Evolutionary conservation across 1,284 basidiomycete genomes (phyloP).

Genomic region (Anthracocystis panici-leucophaei): DNA sequence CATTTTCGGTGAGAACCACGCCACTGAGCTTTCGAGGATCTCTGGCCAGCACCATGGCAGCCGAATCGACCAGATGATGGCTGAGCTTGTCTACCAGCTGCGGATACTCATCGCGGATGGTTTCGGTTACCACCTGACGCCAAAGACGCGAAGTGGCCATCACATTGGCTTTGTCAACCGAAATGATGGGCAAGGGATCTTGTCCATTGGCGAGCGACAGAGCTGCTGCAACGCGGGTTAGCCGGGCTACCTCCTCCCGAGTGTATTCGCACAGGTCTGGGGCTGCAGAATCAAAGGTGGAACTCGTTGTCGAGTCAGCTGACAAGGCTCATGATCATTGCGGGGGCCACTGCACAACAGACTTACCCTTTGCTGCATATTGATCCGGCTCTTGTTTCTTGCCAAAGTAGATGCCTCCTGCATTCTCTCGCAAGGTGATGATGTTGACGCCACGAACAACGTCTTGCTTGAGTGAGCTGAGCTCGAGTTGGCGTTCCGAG

Average conservation of each 20-base stretch:
- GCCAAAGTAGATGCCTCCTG: conserved; percentile 79
- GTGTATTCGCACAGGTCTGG: conserved; percentile 76
- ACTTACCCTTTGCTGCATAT: conserved; percentile 40
- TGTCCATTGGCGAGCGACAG: conserved; percentile 81
- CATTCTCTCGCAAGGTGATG: conserved; percentile 91
- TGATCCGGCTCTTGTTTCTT: conserved; percentile 83
- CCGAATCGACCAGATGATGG: conserved; percentile 90
- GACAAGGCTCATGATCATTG: neutral
- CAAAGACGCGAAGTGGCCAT: conserved; percentile 92
- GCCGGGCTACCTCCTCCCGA: conserved; percentile 87
- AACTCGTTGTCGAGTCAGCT: neutral
- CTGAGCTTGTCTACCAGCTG: conserved; percentile 50
- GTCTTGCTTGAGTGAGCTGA: conserved; percentile 87
- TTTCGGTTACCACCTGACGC: conserved; percentile 76
- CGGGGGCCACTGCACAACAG: neutral
- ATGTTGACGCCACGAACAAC: conserved; percentile 88
- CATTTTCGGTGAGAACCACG: conserved; percentile 72
- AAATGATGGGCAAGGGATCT: conserved; percentile 88
- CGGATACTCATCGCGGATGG: conserved; percentile 55
- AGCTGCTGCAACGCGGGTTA: conserved; percentile 88
- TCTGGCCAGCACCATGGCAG: conserved; percentile 93
- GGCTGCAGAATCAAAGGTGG: conserved; percentile 7
- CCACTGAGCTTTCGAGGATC: conserved; percentile 94
- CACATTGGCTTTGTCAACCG: conserved; percentile 98
- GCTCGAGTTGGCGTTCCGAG: conserved; percentile 84